Evolutionary conservation across 805 yeast species (phyloP).

Genomic region (Barnettozyma populi): DNA sequence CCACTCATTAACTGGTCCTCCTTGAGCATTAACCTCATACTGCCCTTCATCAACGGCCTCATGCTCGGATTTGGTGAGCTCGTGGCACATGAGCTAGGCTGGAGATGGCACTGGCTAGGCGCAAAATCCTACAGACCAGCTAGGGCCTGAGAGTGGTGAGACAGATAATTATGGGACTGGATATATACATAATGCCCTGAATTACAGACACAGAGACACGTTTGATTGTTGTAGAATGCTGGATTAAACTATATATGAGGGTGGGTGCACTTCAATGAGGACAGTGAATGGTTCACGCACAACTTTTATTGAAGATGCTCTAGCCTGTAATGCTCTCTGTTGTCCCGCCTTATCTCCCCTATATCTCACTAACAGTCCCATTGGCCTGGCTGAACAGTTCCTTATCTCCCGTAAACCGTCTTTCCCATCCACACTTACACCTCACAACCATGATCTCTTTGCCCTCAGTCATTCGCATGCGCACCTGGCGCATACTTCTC

Average conservation of each 20-base stretch:
- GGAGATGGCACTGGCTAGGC: slow-evolving; percentile 68
- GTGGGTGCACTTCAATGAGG: too few species aligned
- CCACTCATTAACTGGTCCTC: slow-evolving; percentile 9
- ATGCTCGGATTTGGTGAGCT: slow-evolving; percentile 97
- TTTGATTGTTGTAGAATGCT: too few species aligned
- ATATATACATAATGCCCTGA: too few species aligned
- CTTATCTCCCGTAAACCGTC: slow-evolving; percentile 54
- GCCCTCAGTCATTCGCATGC: slow-evolving; percentile 40
- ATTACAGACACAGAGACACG: too few species aligned
- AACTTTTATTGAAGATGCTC: too few species aligned
- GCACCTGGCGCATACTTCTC: slow-evolving; percentile 42
- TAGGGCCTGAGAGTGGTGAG: neutral
- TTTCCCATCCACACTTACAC: slow-evolving; percentile 50
- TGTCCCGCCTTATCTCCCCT: too few species aligned
- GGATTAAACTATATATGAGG: too few species aligned
- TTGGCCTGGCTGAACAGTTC: slow-evolving; percentile 39
- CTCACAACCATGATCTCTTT: slow-evolving; percentile 43
- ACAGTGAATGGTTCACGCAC: too few species aligned
- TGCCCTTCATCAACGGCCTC: slow-evolving; percentile 89
- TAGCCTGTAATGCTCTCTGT: too few species aligned
- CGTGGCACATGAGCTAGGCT: slow-evolving; percentile 87
- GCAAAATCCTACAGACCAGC: slow-evolving; percentile 43
- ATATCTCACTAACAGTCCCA: neutral
- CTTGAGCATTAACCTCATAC: slow-evolving; percentile 67
- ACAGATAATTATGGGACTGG: too few species aligned